These are phyloP conservation scores for Davidsoniella eucalypti DNA, from an alignment of 2,329 filamentous ascomycete genomes.

Conservation along the genomic window DNA sequence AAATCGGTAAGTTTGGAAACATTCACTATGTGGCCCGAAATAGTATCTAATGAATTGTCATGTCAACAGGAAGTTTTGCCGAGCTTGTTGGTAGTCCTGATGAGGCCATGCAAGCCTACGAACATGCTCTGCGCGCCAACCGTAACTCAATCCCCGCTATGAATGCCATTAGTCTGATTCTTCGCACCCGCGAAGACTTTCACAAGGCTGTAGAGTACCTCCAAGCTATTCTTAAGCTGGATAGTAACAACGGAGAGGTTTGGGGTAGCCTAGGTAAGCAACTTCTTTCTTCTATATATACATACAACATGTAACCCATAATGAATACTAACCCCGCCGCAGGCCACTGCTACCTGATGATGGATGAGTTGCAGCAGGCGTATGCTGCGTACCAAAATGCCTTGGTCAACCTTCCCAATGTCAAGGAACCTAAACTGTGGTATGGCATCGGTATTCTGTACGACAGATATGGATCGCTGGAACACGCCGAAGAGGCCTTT, in stretches of 20 bases:
- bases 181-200: conserved; percentile 85
- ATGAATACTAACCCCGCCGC: conserved; percentile 1
- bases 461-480: conserved; percentile 86
- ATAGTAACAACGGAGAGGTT: conserved; percentile 78
- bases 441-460: conserved; percentile 98
- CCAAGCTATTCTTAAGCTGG: conserved; percentile 77
- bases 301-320: background rate
- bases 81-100: conserved; percentile 81
- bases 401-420: conserved; percentile 72
- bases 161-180: conserved; percentile 83
- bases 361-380: conserved; percentile 91
- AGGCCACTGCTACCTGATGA: conserved; percentile 99
- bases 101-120: conserved; percentile 78
- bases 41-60: background rate
- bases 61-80: conserved; percentile 55
- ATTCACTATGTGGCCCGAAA: background rate
- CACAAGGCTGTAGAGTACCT: conserved; percentile 87
- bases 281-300: background rate
- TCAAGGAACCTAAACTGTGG: conserved; percentile 87
- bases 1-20: conserved; percentile 55
- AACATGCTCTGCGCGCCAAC: conserved; percentile 77
- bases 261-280: conserved; percentile 81
- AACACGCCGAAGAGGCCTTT: conserved; percentile 95
- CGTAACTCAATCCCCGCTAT: conserved; percentile 77
- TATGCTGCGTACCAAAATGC: conserved; percentile 96